Evolutionary conservation across 106 monocot species (phyloP), one percentile per base, ranked within the genome.

Genomic region (Allium fistulosum): DNA sequence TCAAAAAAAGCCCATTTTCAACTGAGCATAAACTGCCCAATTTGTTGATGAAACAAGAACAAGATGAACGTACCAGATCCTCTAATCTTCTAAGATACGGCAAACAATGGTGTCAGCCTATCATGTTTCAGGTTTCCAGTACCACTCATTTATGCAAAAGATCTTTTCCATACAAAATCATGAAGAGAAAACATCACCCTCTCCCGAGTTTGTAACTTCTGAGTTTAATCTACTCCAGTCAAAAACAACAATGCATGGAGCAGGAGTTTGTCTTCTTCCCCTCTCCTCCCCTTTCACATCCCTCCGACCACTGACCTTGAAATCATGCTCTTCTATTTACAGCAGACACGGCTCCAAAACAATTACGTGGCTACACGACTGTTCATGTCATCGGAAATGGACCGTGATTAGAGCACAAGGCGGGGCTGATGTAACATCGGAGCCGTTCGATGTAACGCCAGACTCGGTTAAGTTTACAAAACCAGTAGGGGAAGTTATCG

Each of bases 391-490:
- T 0, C 26, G 67, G 10, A n/a, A n/a, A 17, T 27, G 13, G 11
- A 2, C 26, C 37, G n/a, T 53, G 10, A 7, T 13, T 45, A 8
- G 49, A 61, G 45, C 51, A 26, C 49, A 22, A 49, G 65, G 55
- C 47, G 53, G 82, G 18, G 46, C 80, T 53, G 69, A 84, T 26
- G 17, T 80, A 53, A 73, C 76, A 50, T 69, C 80, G 10, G 80
- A 76, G 10, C 14, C 75, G 7, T 16, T 67, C 49, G 71, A 71
- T 22, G 49, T 64, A 4, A 46, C 78, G 16, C 37, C 37, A 37
- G 74, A 68, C 18, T 64, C 72, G 11, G 65, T 79, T 18, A 70
- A 49, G 65, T 52, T 71, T 59, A 51, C 4, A 7, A 56, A 66
- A 8, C 49, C 61, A 51, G 11, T 11, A 22, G 26, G 65, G n/a